Evolutionary conservation across 495 filamentous ascomycete species (phyloP), one percentile per base, ranked within the genome.

Genomic region (Neurospora tetraspora): DNA sequence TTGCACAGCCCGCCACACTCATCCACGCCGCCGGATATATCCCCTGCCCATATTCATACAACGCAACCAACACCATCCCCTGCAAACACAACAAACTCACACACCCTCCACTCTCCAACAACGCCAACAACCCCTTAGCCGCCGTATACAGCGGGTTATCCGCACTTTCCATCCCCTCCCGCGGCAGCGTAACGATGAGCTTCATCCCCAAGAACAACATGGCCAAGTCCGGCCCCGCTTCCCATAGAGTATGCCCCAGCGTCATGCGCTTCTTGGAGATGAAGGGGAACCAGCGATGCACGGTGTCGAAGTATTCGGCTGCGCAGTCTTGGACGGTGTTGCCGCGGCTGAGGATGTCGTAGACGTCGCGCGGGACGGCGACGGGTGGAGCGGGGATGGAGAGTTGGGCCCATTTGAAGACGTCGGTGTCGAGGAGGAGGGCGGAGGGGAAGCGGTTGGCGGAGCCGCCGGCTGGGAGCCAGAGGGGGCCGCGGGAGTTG

Each of bases 251-350:
- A 39, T 81, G 81, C 5, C 74, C 73, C 18, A 84, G 72, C n/a
- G 77, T 76, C 70, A 87, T 80, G 4, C 84, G 79, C 73, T 85
- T 87, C 69, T 81, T 80, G 1, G 85, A 87, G 36, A 88, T 75
- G 65, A 88, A 81, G 18, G 86, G 86, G 80, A 88, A 83, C 86
- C 85, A 86, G 39, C n/a, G 72, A 73, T 85, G 83, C 11, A 83
- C 69, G 20, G 77, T 78, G 12, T 72, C 39, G 53, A 84, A 84
- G 70, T 82, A 85, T 9, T 77, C 75, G 4, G 65, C 68, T 0
- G 80, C 72, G 2, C 77, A 73, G 5, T 79, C 78, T 39, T 80
- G 80, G 45, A 85, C 75, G 39, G 78, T 69, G 27, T 72, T 69
- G 8, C 71, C 73, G 68, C 79, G 74, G 43, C 77, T 75, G 9